Conservation (phyloP, 371 early-diverging fungal genomes). For the Mortierella sp. region DNA sequence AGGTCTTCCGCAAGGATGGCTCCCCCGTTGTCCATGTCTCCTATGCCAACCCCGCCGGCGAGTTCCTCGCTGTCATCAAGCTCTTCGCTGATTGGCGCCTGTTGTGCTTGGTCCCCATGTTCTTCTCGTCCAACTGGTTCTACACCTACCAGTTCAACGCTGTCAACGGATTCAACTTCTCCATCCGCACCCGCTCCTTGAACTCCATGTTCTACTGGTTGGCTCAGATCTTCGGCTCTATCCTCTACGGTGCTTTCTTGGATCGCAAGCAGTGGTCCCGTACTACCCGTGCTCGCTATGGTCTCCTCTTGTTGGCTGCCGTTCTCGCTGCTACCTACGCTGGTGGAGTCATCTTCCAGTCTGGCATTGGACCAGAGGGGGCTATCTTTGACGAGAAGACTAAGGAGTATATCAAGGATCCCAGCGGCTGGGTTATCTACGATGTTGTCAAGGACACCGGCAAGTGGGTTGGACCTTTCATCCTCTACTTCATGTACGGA, state of each 20-base stretch:
- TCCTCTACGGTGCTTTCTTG: constrained; percentile 67
- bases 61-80: constrained; percentile 69
- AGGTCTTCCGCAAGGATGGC: constrained; percentile 76
- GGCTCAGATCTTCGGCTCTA: constrained; percentile 75
- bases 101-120: constrained; percentile 75
- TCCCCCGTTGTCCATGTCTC: constrained; percentile 65
- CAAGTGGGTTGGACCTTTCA: constrained; percentile 69
- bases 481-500: constrained; percentile 77
- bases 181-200: constrained; percentile 70
- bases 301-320: constrained; percentile 62
- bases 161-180: constrained; percentile 69
- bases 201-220: constrained; percentile 82
- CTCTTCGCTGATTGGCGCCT: constrained; percentile 79
- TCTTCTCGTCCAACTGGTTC: constrained; percentile 83
- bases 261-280: constrained; percentile 65
- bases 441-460: constrained; percentile 56
- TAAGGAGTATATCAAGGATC: constrained; percentile 36
- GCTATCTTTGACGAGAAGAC: background rate
- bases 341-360: constrained; percentile 72
- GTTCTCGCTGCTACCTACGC: constrained; percentile 72
- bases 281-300: constrained; percentile 66
- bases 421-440: constrained; percentile 30
- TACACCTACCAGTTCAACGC: constrained; percentile 80
- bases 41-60: constrained; percentile 65
- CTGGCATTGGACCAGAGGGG: constrained; percentile 58